phyloP scores from a whole-genome alignment of 345 rosid species.

The Salix koriyanagi region DNA sequence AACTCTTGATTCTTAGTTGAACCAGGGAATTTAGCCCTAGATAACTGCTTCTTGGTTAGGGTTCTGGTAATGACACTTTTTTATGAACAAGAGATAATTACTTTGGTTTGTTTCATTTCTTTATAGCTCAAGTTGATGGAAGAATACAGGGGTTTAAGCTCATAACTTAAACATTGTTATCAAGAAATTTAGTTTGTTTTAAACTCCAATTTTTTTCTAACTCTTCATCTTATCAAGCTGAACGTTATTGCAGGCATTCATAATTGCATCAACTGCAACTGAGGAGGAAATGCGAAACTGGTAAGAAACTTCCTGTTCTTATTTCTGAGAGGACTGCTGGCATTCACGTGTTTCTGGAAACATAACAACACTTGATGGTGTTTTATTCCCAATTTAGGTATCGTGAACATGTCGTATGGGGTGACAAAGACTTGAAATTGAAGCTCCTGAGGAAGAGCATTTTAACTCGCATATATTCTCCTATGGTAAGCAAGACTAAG shows the following conservation, averaged over 20 bases:
- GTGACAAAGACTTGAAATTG: slow-evolving; percentile 31
- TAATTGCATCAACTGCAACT: slow-evolving; percentile 33
- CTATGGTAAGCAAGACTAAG: slow-evolving; percentile 17
- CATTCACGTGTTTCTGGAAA: neutral
- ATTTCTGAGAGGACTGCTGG: neutral
- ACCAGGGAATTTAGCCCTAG: neutral
- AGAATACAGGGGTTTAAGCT: neutral
- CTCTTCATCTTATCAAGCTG: neutral
- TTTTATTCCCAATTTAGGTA: slow-evolving; percentile 26
- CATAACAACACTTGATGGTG: neutral
- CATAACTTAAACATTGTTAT: neutral
- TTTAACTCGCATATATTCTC: slow-evolving; percentile 29
- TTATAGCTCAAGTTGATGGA: neutral
- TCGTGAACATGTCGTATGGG: slow-evolving; percentile 32
- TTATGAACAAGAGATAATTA: neutral
- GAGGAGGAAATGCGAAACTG: slow-evolving; percentile 30
- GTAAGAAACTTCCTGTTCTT: slow-evolving; percentile 12
- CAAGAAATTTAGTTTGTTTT: neutral
- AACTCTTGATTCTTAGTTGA: neutral
- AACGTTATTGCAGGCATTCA: slow-evolving; percentile 23
- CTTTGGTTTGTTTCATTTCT: neutral
- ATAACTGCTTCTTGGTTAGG: neutral
- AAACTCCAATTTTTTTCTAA: neutral
- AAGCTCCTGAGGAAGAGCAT: slow-evolving; percentile 29
- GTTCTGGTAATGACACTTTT: neutral